Evolutionary conservation across 148 eudicot genomes (phyloP).

Genomic region (Nepenthes gracilis): DNA sequence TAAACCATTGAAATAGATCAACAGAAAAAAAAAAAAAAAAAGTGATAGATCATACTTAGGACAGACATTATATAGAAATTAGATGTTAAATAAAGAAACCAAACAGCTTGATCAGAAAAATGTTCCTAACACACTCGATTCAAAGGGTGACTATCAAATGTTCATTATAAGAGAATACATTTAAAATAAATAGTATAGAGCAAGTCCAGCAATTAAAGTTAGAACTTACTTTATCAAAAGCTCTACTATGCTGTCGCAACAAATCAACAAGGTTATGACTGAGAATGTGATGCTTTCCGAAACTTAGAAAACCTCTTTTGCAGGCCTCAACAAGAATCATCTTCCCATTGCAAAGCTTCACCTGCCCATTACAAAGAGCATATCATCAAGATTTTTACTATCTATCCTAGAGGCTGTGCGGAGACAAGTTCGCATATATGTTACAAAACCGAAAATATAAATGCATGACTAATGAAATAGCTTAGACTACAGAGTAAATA

Average conservation of each 20-base stretch:
- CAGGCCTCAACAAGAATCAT: slow-evolving; percentile 68
- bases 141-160: background rate
- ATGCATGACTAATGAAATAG: background rate
- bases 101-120: too few species aligned
- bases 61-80: too few species aligned
- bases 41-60: too few species aligned
- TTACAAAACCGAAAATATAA: background rate
- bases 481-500: background rate
- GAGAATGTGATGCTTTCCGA: slow-evolving; percentile 80
- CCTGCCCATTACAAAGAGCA: slow-evolving; percentile 30
- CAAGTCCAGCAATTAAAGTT: background rate
- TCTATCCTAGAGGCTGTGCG: background rate
- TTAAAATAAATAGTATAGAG: background rate
- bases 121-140: too few species aligned
- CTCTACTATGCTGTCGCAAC: slow-evolving; percentile 83
- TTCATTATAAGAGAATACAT: background rate
- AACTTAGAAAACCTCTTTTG: slow-evolving; percentile 65
- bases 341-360: slow-evolving; percentile 94
- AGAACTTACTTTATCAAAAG: slow-evolving; percentile 78
- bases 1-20: slow-evolving; percentile 1
- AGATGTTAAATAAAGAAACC: too few species aligned
- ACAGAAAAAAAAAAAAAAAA: background rate
- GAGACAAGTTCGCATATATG: background rate
- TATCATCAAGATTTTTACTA: slow-evolving; percentile 5
- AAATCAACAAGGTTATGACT: slow-evolving; percentile 91